Percentiles rank a stretch among this genome's conserved stretches.
Conservation (phyloP, 1,284 basidiomycete genomes). For the Leccinum ponderosum region DNA sequence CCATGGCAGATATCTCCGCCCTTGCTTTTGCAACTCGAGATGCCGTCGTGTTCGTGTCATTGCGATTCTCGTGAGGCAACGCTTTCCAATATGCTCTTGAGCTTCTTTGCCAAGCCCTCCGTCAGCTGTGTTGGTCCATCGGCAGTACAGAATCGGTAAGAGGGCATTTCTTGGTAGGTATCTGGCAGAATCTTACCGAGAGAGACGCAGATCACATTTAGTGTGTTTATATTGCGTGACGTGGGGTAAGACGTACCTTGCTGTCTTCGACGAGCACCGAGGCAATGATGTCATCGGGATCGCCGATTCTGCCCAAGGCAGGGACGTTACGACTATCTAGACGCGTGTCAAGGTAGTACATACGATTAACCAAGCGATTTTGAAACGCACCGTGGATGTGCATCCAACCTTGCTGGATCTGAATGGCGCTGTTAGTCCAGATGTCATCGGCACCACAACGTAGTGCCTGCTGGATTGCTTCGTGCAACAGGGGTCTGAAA, state of each 20-base stretch:
- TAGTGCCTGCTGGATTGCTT: slow-evolving; percentile 55
- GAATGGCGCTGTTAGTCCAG: slow-evolving; percentile 62
- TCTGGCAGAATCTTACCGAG: slow-evolving; percentile 56
- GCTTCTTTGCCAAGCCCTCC: slow-evolving; percentile 53
- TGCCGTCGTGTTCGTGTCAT: not conserved
- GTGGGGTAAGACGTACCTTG: slow-evolving; percentile 42
- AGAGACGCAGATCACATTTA: not conserved
- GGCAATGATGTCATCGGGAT: slow-evolving; percentile 78
- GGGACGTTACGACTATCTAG: slow-evolving; percentile 72
- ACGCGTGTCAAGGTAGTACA: not conserved
- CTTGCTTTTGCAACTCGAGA: not conserved
- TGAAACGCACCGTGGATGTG: slow-evolving; percentile 67
- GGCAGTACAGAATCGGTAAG: slow-evolving; percentile 72
- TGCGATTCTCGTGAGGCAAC: slow-evolving; percentile 19
- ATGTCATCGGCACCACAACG: slow-evolving; percentile 61
- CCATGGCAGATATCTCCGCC: not conserved
- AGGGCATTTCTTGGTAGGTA: slow-evolving; percentile 79
- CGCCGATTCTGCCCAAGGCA: slow-evolving; percentile 68
- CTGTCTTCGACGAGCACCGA: slow-evolving; percentile 70
- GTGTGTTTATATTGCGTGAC: not conserved
- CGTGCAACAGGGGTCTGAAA: slow-evolving; percentile 61
- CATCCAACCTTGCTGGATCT: slow-evolving; percentile 76
- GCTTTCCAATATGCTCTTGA: slow-evolving; percentile 40
- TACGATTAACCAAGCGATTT: not conserved
- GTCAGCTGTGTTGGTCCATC: slow-evolving; percentile 69